Evolutionary conservation across 345 rosid species (phyloP), one percentile per base, ranked within the genome.

Genomic region (Psidium guajava): DNA sequence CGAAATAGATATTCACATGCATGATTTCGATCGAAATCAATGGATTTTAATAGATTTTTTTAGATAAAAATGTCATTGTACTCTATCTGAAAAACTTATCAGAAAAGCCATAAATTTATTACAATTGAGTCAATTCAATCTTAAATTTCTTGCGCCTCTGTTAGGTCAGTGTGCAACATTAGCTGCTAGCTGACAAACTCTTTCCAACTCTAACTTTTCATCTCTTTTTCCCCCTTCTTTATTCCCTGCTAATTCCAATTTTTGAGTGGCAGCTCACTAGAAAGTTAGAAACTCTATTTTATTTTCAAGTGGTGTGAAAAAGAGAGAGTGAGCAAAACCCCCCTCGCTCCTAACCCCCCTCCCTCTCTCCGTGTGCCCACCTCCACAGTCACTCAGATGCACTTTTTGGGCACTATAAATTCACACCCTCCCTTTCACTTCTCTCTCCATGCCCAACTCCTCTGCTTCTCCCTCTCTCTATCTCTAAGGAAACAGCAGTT

Each of bases 351-450:
- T 55, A 69, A 6, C 49, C 32, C 58, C 84, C 4, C 4, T 1
- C 9, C n/a, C n/a, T n/a, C n/a, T n/a, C n/a, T n/a, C n/a, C n/a
- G n/a, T n/a, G n/a, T n/a, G n/a, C n/a, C n/a, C n/a, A n/a, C n/a
- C n/a, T n/a, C 77, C 44, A 32, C 77, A 4, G 75, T 64, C 11
- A 6, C 3, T 8, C 47, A 32, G 47, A 16, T 36, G 51, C 87
- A 75, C 86, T 59, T 90, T 93, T 91, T 75, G 85, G 81, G 81
- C 75, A 84, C 95, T 93, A 93, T 93, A 93, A 92, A 92, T 91
- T 91, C 88, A 28, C 89, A 81, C 85, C 88, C 86, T 25, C 89
- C 86, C 87, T 89, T 74, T 77, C 84, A 49, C 83, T 51, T 24
- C 69, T 82, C 83, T 40, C 40, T 49, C 77, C 77, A 32, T 52